These are phyloP conservation scores for Glycine latifolia DNA, from an alignment of 306 rosid species.

Conservation along the genomic window DNA sequence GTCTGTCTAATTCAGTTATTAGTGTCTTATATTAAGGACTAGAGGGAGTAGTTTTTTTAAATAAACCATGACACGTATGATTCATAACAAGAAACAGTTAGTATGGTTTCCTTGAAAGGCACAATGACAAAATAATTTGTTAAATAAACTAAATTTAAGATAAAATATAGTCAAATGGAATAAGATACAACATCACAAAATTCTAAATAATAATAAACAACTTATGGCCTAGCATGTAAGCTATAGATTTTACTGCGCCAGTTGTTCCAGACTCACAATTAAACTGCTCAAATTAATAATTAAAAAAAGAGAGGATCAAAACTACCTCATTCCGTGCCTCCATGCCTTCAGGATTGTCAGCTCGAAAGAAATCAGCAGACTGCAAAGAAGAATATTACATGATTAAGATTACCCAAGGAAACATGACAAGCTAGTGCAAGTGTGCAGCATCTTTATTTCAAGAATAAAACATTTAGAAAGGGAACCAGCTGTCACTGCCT, in stretches of 20 bases:
- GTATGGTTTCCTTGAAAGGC: constrained; percentile 8
- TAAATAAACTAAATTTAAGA: constrained; percentile 23
- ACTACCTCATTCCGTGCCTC: constrained; percentile 99
- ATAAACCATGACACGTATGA: constrained; percentile 4
- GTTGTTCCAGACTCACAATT: background rate
- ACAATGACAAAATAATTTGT: constrained; percentile 20
- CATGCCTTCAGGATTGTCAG: constrained; percentile 96
- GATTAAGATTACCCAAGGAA: constrained; percentile 35
- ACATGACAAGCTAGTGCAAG: constrained; percentile 25
- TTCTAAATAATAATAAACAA: background rate
- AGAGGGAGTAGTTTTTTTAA: background rate
- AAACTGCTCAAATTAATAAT: constrained; percentile 40
- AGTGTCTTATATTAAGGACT: no score
- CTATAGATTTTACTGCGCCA: background rate
- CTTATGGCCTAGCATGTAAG: background rate
- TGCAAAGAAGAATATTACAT: constrained; percentile 55
- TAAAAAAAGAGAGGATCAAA: constrained; percentile 22
- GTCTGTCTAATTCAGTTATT: no score
- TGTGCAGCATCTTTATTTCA: constrained; percentile 35
- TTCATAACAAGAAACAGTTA: constrained; percentile 34
- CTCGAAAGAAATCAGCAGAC: constrained; percentile 95
- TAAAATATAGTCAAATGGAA: constrained; percentile 5
- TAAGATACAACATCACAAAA: constrained; percentile 15
- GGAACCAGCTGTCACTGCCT: background rate
- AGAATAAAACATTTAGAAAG: constrained; percentile 25